Conservation (phyloP, 1,139 yeast species). For the Debaryomyces nepalensis region DNA sequence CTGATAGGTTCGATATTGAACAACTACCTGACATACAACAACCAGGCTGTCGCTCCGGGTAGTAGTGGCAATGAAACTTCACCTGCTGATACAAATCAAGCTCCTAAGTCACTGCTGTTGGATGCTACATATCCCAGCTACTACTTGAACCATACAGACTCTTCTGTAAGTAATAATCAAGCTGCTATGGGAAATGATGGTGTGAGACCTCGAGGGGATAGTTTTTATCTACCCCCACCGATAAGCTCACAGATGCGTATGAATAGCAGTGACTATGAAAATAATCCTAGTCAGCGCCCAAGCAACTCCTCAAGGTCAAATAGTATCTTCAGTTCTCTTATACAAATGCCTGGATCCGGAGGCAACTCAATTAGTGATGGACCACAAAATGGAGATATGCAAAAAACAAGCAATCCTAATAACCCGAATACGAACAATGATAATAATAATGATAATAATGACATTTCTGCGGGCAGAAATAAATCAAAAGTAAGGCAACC, state of each 20-base stretch:
- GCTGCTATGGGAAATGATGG: conserved; percentile 9
- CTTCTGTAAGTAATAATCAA: conserved; percentile 9
- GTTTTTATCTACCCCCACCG: conserved; percentile 40
- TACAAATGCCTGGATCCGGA: conserved; percentile 44
- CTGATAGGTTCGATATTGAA: conserved; percentile 26
- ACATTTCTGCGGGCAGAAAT: conserved; percentile 24
- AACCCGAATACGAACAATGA: conserved; percentile 3
- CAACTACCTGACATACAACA: conserved; percentile 20
- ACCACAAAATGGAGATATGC: conserved; percentile 16
- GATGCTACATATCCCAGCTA: conserved; percentile 19
- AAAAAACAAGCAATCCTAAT: conserved; percentile 3
- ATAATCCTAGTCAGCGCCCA: not conserved
- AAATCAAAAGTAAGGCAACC: conserved; percentile 21
- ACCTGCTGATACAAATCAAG: not conserved
- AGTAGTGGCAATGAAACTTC: conserved; percentile 4
- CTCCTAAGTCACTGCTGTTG: conserved; percentile 16
- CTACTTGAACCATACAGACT: conserved; percentile 17
- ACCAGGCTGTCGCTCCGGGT: conserved; percentile 4
- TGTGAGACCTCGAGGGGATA: conserved; percentile 34
- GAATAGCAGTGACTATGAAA: conserved; percentile 14
- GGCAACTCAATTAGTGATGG: conserved; percentile 41
- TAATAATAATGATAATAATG: conserved; percentile 10
- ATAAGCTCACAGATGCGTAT: conserved; percentile 22
- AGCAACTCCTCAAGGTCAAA: conserved; percentile 34
- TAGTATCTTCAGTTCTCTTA: conserved; percentile 47